Evolutionary conservation across 495 filamentous ascomycete species (phyloP).

Genomic region (Podospora didyma): DNA sequence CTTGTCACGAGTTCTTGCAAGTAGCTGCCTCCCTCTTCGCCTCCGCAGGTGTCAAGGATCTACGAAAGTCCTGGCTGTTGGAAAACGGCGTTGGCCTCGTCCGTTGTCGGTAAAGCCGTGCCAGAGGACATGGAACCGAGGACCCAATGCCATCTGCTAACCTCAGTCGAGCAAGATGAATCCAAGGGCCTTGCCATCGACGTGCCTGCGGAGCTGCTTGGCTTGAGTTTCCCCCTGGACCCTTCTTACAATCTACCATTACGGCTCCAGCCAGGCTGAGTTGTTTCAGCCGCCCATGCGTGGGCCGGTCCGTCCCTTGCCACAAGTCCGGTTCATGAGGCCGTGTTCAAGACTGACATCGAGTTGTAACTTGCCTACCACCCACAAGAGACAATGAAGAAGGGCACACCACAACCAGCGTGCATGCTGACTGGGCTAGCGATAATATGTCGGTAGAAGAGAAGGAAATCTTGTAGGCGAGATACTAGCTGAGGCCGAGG

Average conservation of each 20-base stretch:
- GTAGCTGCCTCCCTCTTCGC: neutral
- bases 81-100: neutral
- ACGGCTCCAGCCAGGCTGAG: neutral
- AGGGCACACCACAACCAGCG: no score
- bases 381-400: neutral
- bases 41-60: neutral
- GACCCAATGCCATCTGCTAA: neutral
- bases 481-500: no score
- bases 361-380: neutral
- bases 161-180: neutral
- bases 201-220: neutral
- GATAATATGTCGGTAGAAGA: no score
- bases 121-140: neutral
- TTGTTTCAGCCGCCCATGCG: neutral
- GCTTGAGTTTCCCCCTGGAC: no score
- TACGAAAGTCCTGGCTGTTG: neutral
- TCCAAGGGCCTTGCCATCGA: neutral
- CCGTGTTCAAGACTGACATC: neutral
- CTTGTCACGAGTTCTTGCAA: no score
- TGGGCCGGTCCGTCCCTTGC: neutral
- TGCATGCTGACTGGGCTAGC: no score
- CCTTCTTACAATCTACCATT: neutral
- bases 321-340: neutral
- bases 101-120: neutral
- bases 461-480: no score